phyloP scores from a whole-genome alignment of 192 early-diverging fungal genomes.

The Linnemannia elongata region DNA sequence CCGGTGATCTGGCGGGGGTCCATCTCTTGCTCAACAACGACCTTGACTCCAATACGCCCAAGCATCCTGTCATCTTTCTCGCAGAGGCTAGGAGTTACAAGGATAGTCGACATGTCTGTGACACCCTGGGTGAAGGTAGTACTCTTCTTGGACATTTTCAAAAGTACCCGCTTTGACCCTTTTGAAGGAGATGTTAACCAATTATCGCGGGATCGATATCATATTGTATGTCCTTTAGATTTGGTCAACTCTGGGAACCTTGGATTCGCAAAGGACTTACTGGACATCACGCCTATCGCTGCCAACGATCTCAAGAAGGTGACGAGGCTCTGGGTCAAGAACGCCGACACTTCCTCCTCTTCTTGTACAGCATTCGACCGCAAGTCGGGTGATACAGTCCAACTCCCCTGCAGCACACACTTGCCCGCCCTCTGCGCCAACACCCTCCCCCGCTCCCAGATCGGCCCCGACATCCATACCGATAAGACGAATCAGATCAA shows the following conservation, averaged over 20 bases:
- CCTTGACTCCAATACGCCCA: constrained; percentile 28
- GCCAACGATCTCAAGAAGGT: constrained; percentile 2
- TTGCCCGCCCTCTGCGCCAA: constrained; percentile 28
- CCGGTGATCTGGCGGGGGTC: constrained; percentile 17
- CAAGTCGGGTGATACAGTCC: neutral
- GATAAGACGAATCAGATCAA: constrained; percentile 31
- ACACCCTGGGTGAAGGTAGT: constrained; percentile 26
- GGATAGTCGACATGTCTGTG: constrained; percentile 12
- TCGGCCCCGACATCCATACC: neutral
- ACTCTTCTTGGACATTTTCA: neutral
- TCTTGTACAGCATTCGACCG: constrained; percentile 23
- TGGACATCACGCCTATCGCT: constrained; percentile 22
- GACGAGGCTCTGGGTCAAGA: constrained; percentile 15
- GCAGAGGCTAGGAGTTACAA: constrained; percentile 21
- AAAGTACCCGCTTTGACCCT: too few species aligned
- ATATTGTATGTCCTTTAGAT: neutral
- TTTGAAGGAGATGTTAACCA: neutral
- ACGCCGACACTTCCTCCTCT: neutral
- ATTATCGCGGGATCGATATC: neutral
- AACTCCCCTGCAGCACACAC: neutral
- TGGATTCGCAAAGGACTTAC: neutral
- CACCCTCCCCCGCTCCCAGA: neutral
- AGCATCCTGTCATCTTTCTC: constrained; percentile 32
- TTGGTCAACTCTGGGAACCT: neutral
- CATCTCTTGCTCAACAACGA: constrained; percentile 49